Base-by-base conservation (phyloP, 257 asterid species). In the Penstemon eatonii region DNA sequence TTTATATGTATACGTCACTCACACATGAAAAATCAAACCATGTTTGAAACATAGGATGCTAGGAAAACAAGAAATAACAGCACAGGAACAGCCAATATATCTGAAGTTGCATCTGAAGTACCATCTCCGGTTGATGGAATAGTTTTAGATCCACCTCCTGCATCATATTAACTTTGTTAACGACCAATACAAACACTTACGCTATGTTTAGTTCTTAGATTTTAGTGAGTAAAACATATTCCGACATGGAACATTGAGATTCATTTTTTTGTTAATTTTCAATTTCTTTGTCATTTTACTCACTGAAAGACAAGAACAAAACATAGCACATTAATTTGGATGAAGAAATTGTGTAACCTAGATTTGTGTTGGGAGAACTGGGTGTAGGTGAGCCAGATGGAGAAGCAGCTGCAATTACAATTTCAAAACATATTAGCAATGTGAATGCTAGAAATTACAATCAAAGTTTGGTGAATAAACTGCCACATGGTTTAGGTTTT, bases 131-230 rank as follows among this genome's bases (percentile, higher is more conserved):
- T 47, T 19, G 81, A 69, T 70, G 80, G 72, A 19, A 55, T 71
- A 18, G 49, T 73, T 43, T n/a, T 68, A 11, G 85, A 70, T 36
- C 80, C 82, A 54, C 53, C 43, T 25, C 79, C 86, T 81, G 77
- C 69, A 70, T 56, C 15, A 69, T 25, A 58, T 3, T 9, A 18
- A 10, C 8, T 18, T 19, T 44, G 55, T 43, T 47, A n/a, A 19
- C 18, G 12, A 7, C 5, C 38, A 60, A 45, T 18, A 3, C 9
- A 18, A 4, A 15, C 38, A 60, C 7, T 5, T 33, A 9, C 4
- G 1, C 2, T 10, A 4, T 38, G 4, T 10, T 3, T 47, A 55
- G 10, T 2, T 18, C 2, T 6, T 4, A 18, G 4, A 56, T 4
- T 25, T 56, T 9, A 7, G 11, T 46, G 8, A 46, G 9, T 0